These are phyloP conservation scores for Metschnikowia aberdeeniae DNA, from an alignment of 805 yeast genomes.

Conservation along the genomic window DNA sequence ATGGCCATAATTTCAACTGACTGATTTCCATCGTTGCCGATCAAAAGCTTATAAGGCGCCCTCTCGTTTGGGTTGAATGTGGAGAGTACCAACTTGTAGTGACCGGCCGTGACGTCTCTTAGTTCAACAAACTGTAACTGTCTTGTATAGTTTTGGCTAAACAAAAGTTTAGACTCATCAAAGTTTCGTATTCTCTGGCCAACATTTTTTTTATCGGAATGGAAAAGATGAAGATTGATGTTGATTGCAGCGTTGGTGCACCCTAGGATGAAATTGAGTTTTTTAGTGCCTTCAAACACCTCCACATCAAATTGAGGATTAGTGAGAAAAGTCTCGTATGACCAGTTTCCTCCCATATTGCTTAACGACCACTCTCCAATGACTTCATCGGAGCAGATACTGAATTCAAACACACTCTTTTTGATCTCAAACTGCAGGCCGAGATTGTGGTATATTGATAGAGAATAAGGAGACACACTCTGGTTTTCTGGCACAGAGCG, in stretches of 20 bases:
- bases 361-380: conserved; percentile 44
- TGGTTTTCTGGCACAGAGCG: conserved; percentile 15
- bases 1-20: conserved; percentile 14
- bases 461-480: conserved; percentile 20
- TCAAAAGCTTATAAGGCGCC: conserved; percentile 28
- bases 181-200: conserved; percentile 20
- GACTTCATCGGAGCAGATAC: conserved; percentile 13
- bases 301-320: conserved; percentile 53
- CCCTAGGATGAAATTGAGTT: conserved; percentile 14
- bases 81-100: conserved; percentile 46
- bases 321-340: conserved; percentile 38
- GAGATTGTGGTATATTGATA: conserved; percentile 27
- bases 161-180: conserved; percentile 23
- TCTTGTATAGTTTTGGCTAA: conserved; percentile 31
- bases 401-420: conserved; percentile 24
- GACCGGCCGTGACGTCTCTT: conserved; percentile 25
- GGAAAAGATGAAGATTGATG: conserved; percentile 44
- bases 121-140: conserved; percentile 27
- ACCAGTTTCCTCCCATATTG: conserved; percentile 54
- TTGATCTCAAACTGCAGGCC: conserved; percentile 12
- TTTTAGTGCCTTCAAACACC: conserved; percentile 14
- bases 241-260: conserved; percentile 18
- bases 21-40: conserved; percentile 21
- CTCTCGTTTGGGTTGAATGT: conserved; percentile 34
- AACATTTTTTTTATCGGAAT: conserved; percentile 26